These are phyloP conservation scores for Isatis lusitanica DNA, from an alignment of 441 rosid species.

Conservation along the genomic window DNA sequence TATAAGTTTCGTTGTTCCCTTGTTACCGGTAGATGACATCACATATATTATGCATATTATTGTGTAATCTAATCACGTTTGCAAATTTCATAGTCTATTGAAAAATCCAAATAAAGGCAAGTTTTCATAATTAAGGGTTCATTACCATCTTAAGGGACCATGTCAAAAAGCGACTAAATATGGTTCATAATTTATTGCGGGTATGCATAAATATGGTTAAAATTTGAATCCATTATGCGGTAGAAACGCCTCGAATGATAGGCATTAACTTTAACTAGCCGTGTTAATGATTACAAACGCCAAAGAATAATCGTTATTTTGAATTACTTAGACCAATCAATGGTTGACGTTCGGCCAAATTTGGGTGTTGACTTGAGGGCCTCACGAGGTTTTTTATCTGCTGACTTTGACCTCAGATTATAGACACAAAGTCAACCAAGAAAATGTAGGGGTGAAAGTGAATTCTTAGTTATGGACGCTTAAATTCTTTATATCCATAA, in stretches of 20 bases:
- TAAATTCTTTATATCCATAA: background rate
- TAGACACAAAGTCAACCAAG: conserved; percentile 3
- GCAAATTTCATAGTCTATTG: background rate
- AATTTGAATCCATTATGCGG: background rate
- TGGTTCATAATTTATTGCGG: too few relatives aligned
- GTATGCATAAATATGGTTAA: too few relatives aligned
- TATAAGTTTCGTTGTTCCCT: conserved; percentile 8
- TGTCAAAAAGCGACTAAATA: background rate
- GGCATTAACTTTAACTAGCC: background rate
- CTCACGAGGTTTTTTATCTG: background rate
- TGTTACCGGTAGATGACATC: conserved; percentile 11
- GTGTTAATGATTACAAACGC: conserved; percentile 11
- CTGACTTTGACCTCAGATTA: conserved; percentile 21
- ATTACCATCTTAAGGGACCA: background rate
- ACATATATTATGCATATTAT: background rate
- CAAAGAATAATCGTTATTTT: background rate
- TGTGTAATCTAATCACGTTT: conserved; percentile 18
- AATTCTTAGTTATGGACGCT: background rate
- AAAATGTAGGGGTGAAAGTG: background rate
- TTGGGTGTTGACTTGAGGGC: conserved; percentile 13
- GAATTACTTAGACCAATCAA: conserved; percentile 30
- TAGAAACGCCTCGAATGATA: conserved; percentile 15
- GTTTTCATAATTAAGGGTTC: conserved; percentile 10
- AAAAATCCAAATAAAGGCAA: background rate
- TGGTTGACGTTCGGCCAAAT: conserved; percentile 11